Evolutionary conservation across 2,329 filamentous ascomycete genomes (phyloP), one percentile per base, ranked within the genome.

Genomic region (Penicillium sp.): DNA sequence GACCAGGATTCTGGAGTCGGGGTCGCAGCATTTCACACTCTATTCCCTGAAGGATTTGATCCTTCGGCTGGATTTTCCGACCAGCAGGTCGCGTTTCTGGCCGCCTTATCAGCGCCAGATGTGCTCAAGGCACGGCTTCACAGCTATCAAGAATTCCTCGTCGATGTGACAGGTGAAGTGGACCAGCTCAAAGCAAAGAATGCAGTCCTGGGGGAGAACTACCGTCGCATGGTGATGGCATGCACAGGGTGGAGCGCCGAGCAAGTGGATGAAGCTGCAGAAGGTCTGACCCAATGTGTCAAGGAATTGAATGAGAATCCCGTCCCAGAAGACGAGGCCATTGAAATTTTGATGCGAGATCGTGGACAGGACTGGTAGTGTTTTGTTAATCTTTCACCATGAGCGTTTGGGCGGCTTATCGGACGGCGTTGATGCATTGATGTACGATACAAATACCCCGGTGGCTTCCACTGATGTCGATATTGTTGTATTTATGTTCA

Each of bases 141-240:
- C 27, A 84, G 85, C 2, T 83, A 95, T 43, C 73, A 77, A 39
- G 68, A 71, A 9, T 80, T 87, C 31, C 86, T 87, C 30, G 72
- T 75, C 28, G 71, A 75, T 12, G 78, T 92, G 9, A 70, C 77
- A 36, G 76, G 78, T 34, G 78, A 83, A 51, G 81, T 87, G 2
- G 74, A 76, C 12, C 76, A 76, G 4, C 74, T 98, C 6, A 82
- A 86, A 59, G 81, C 82, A 18, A 80, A 85, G 42, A 90, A 86
- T 52, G 82, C 80, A 3, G 88, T 95, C 37, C 73, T 94, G 3
- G 90, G 95, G 56, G 73, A 83, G 49, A 87, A 92, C 64, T 95
- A 95, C 60, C 77, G 88, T 16, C 84, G 83, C 49, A 85, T 96
- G 18, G 87, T 98, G 15, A 80, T 84, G 37, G 70, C 95, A 9